Conservation (phyloP, 768 basidiomycete species). For the Termitomyces eurrhizus region DNA sequence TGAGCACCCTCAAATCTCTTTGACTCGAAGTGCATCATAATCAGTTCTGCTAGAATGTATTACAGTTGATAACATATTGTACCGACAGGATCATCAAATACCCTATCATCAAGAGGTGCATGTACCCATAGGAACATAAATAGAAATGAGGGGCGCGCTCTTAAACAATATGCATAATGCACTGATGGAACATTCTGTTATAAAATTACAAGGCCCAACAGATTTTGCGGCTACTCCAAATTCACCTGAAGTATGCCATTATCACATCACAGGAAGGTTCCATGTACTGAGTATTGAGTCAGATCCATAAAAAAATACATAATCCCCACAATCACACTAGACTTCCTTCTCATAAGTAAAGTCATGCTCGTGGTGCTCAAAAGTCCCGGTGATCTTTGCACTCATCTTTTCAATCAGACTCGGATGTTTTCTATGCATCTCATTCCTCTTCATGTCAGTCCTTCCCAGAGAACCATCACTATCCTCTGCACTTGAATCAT, state of each 20-base stretch:
- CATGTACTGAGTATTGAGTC: too few relatives aligned
- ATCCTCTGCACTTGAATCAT: slow-evolving; percentile 18
- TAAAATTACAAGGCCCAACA: not conserved
- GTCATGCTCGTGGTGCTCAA: slow-evolving; percentile 32
- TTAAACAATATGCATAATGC: too few relatives aligned
- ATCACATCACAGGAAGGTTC: not conserved
- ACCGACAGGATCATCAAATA: not conserved
- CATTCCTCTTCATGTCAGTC: slow-evolving; percentile 21
- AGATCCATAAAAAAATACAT: not conserved
- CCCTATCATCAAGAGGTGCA: not conserved
- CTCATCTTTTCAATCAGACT: slow-evolving; percentile 49
- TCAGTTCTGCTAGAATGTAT: too few relatives aligned
- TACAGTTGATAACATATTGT: not conserved
- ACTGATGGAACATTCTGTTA: not conserved
- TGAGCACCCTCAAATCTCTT: too few relatives aligned
- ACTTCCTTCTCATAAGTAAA: slow-evolving; percentile 37
- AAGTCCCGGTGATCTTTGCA: slow-evolving; percentile 33
- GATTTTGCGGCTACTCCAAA: not conserved
- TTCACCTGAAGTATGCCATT: not conserved
- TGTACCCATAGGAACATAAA: not conserved
- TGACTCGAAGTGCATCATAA: too few relatives aligned
- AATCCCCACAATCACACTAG: slow-evolving; percentile 5
- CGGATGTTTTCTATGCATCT: slow-evolving; percentile 50
- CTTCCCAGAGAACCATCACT: slow-evolving; percentile 10
- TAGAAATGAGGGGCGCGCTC: too few relatives aligned